phyloP scores from a whole-genome alignment of 352 stramenopile species.

The Bremia lactucae region DNA sequence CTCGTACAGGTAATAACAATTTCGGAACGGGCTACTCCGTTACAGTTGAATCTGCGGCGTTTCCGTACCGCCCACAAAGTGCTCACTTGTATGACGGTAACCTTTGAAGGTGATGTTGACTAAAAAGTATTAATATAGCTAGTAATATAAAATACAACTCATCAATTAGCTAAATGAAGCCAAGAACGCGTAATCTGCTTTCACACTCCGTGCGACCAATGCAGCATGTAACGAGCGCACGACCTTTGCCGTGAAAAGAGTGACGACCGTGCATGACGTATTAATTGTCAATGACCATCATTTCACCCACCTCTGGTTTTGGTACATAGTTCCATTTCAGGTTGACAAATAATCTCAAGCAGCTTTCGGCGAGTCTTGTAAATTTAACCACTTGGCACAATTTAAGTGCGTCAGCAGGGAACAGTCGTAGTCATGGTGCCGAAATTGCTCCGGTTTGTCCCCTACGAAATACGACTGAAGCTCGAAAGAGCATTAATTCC shows the following conservation, averaged over 20 bases:
- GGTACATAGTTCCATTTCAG: conserved; percentile 46
- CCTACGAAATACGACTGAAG: too few relatives aligned
- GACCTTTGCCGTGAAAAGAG: conserved; percentile 64
- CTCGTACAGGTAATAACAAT: too few relatives aligned
- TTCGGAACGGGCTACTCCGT: too few relatives aligned
- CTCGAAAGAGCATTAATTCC: too few relatives aligned
- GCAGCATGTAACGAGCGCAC: conserved; percentile 81
- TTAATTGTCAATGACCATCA: conserved; percentile 84
- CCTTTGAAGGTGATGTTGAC: too few relatives aligned
- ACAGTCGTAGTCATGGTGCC: conserved; percentile 85
- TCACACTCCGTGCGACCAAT: conserved; percentile 82
- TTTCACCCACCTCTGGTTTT: conserved; percentile 66
- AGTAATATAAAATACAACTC: too few relatives aligned
- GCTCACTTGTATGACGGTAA: too few relatives aligned
- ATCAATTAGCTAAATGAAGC: conserved; percentile 47
- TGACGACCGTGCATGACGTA: conserved; percentile 76
- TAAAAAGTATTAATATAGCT: too few relatives aligned
- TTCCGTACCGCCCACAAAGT: too few relatives aligned
- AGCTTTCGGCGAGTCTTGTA: conserved; percentile 68
- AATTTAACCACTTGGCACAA: conserved; percentile 52
- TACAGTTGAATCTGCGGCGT: too few relatives aligned
- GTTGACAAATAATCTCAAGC: conserved; percentile 48
- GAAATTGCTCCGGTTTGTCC: too few relatives aligned
- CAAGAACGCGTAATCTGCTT: conserved; percentile 64
- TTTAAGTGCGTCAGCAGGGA: conserved; percentile 66